phyloP scores from a whole-genome alignment of 1,284 basidiomycete genomes.

The Tetrapyrgos nigripes region DNA sequence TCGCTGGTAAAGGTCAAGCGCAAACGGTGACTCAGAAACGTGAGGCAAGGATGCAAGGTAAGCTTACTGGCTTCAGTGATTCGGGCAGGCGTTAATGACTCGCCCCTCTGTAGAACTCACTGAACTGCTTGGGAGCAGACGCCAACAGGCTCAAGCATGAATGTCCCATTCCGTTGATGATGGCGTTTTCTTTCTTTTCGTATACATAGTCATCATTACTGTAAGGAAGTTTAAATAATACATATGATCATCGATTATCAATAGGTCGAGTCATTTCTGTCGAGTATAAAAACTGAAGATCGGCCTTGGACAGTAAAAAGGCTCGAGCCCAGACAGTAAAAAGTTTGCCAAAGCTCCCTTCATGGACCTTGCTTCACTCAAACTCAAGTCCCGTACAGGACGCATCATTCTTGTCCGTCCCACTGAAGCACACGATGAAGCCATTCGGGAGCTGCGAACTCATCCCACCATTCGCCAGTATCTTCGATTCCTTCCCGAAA shows the following conservation, averaged over 20 bases:
- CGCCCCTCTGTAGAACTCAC: slow-evolving; percentile 49
- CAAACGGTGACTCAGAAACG: slow-evolving; percentile 76
- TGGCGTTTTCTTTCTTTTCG: neutral
- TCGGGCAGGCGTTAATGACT: slow-evolving; percentile 19
- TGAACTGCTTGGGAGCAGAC: slow-evolving; percentile 61
- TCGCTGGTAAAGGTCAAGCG: slow-evolving; percentile 75
- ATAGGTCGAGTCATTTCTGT: too few relatives aligned
- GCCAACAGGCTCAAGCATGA: slow-evolving; percentile 19
- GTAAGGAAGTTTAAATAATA: too few relatives aligned
- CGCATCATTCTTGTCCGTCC: slow-evolving; percentile 45
- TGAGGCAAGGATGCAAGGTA: slow-evolving; percentile 79
- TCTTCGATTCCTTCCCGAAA: slow-evolving; percentile 44
- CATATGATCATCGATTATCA: too few relatives aligned
- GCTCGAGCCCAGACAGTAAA: too few relatives aligned
- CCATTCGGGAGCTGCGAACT: slow-evolving; percentile 39
- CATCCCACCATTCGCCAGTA: slow-evolving; percentile 44
- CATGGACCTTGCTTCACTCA: too few relatives aligned
- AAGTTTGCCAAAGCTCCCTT: neutral
- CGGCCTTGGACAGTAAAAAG: too few relatives aligned
- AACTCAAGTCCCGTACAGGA: slow-evolving; percentile 42
- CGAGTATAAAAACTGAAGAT: too few relatives aligned
- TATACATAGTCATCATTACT: neutral
- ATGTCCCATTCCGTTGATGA: too few relatives aligned
- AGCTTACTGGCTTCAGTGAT: slow-evolving; percentile 19
- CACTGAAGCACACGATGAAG: slow-evolving; percentile 40